Conservation (phyloP, 768 basidiomycete species). For the Tricholoma terreum region DNA sequence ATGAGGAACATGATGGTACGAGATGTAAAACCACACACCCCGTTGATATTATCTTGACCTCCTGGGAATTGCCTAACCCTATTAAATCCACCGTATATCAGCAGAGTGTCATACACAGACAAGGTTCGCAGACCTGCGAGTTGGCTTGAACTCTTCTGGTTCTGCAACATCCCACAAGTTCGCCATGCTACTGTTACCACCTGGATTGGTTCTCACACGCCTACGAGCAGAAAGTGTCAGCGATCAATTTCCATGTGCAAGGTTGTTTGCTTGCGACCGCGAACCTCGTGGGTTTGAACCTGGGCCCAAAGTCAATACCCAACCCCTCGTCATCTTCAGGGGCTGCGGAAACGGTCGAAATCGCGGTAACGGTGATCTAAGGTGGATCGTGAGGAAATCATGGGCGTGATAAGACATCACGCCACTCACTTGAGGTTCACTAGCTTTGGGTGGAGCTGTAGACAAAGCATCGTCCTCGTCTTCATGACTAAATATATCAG, state of each 20-base stretch:
- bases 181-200: conserved; percentile 40
- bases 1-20: conserved; percentile 4
- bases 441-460: conserved; percentile 44
- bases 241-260: neutral
- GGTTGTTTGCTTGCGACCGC: conserved; percentile 6
- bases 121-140: conserved; percentile 50
- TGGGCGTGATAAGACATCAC: neutral
- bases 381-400: neutral
- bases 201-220: conserved; percentile 43
- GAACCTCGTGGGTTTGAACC: conserved; percentile 51
- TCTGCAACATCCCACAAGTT: conserved; percentile 49
- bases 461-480: conserved; percentile 57
- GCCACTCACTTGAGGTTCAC: neutral
- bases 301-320: conserved; percentile 35
- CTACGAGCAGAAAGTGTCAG: conserved; percentile 18
- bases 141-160: conserved; percentile 58
- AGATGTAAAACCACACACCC: conserved; percentile 24
- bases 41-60: conserved; percentile 57
- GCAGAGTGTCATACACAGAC: neutral
- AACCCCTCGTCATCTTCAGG: conserved; percentile 24
- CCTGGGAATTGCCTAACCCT: conserved; percentile 71
- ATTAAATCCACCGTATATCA: neutral
- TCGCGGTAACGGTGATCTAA: neutral
- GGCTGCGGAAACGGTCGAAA: neutral
- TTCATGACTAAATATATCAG: conserved; percentile 47